Conservation (phyloP, 2,329 filamentous ascomycete species). For the Botrytis porri region DNA sequence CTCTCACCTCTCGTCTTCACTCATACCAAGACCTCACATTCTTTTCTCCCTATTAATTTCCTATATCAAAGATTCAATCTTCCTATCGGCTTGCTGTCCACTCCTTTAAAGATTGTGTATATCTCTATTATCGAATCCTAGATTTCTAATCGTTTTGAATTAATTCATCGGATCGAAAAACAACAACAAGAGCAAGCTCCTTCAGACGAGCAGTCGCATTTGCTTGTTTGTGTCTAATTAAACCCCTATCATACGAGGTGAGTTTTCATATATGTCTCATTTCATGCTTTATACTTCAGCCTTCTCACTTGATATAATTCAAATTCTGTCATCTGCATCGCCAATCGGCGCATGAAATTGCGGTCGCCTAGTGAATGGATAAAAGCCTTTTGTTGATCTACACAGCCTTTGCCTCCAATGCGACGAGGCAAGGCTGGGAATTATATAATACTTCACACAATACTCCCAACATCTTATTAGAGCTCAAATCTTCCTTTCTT, state of each 20-base stretch:
- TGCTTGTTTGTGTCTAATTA: constrained; percentile 11
- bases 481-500: neutral
- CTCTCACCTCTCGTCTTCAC: neutral
- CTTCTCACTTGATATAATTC: neutral
- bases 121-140: constrained; percentile 7
- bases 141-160: neutral
- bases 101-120: constrained; percentile 4
- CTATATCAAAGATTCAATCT: neutral
- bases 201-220: constrained; percentile 3
- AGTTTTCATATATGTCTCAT: constrained; percentile 20
- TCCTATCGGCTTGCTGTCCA: neutral
- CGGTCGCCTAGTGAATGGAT: constrained; percentile 11
- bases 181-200: neutral
- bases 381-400: neutral
- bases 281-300: neutral
- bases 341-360: neutral
- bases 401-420: neutral
- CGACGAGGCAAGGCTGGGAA: constrained; percentile 1
- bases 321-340: neutral
- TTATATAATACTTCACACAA: constrained; percentile 4
- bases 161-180: neutral
- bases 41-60: constrained; percentile 6
- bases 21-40: constrained; percentile 13
- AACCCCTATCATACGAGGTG: constrained; percentile 16
- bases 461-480: neutral